phyloP scores from a whole-genome alignment of 495 filamentous ascomycete genomes.

The Rhizodiscina lignyota region DNA sequence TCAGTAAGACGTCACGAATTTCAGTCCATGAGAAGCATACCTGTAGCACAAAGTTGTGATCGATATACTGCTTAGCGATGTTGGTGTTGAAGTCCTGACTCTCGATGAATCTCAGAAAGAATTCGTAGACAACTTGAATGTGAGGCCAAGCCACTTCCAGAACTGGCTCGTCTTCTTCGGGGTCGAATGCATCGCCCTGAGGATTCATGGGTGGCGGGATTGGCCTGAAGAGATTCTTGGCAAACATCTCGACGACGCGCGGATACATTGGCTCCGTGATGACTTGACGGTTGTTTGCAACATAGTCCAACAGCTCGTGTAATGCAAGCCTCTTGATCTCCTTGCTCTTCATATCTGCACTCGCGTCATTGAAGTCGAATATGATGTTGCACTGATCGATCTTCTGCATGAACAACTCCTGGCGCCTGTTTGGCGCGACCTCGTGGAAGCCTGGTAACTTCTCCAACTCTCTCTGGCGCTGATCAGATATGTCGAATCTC shows the following conservation, averaged over 20 bases:
- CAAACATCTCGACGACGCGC: conserved; percentile 96
- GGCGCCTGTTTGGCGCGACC: conserved; percentile 82
- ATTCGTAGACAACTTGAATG: conserved; percentile 98
- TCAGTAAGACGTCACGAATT: conserved; percentile 2
- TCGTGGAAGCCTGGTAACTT: conserved; percentile 99
- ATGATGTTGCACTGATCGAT: conserved; percentile 99
- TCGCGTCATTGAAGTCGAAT: conserved; percentile 98
- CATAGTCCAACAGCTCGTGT: conserved; percentile 93
- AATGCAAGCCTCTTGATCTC: conserved; percentile 97
- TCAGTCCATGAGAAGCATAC: conserved; percentile 20
- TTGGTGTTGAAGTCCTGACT: conserved; percentile 99
- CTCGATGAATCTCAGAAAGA: conserved; percentile 97
- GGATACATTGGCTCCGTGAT: conserved; percentile 99
- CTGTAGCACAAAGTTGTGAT: conserved; percentile 93
- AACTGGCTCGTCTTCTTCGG: conserved; percentile 96
- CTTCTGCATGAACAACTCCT: conserved; percentile 99
- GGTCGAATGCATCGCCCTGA: conserved; percentile 95
- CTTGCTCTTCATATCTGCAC: conserved; percentile 99
- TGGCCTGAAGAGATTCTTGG: conserved; percentile 93
- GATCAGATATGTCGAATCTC: conserved; percentile 90
- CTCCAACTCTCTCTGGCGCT: conserved; percentile 79
- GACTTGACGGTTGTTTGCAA: conserved; percentile 94
- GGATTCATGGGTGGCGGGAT: conserved; percentile 95
- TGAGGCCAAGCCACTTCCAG: conserved; percentile 98
- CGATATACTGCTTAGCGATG: conserved; percentile 97